These are phyloP conservation scores for Rhypophila decipiens DNA, from an alignment of 495 filamentous ascomycete genomes.

Conservation along the genomic window DNA sequence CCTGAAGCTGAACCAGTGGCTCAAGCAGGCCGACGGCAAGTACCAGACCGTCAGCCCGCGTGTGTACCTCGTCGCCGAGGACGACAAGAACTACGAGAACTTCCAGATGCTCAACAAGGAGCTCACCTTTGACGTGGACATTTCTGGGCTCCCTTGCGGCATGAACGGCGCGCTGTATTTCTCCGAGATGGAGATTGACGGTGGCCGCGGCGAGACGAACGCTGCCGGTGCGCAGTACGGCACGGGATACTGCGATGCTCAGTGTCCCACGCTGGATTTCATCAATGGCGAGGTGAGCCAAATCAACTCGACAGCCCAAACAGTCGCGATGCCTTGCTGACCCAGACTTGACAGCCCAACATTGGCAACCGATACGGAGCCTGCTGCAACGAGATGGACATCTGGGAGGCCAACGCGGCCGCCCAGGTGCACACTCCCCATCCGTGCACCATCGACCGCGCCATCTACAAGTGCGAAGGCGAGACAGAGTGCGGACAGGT, in stretches of 20 bases:
- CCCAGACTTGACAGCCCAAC: constrained; percentile 48
- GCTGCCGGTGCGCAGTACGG: constrained; percentile 64
- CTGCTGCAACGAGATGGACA: constrained; percentile 70
- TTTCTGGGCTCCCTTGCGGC: constrained; percentile 59
- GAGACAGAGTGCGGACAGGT: constrained; percentile 35
- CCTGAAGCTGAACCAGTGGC: constrained; percentile 50
- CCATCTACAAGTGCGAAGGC: constrained; percentile 40
- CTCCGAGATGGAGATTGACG: constrained; percentile 57
- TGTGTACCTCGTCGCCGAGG: constrained; percentile 52
- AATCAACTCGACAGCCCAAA: neutral
- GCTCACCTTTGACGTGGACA: constrained; percentile 64
- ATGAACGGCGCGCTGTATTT: constrained; percentile 70
- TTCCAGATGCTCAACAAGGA: constrained; percentile 56
- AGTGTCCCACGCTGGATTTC: constrained; percentile 62
- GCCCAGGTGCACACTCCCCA: constrained; percentile 57
- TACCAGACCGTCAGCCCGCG: constrained; percentile 50
- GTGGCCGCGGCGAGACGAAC: constrained; percentile 53
- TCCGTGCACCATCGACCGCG: constrained; percentile 45
- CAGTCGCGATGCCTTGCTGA: neutral
- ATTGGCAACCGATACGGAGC: constrained; percentile 45
- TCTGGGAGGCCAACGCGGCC: constrained; percentile 64
- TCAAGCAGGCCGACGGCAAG: constrained; percentile 28
- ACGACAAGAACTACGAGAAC: constrained; percentile 48
- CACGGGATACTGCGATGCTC: constrained; percentile 73
- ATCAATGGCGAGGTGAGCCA: constrained; percentile 53